Evolutionary conservation across 2,329 filamentous ascomycete species (phyloP).

Genomic region (Aspergillus ochraceus): DNA sequence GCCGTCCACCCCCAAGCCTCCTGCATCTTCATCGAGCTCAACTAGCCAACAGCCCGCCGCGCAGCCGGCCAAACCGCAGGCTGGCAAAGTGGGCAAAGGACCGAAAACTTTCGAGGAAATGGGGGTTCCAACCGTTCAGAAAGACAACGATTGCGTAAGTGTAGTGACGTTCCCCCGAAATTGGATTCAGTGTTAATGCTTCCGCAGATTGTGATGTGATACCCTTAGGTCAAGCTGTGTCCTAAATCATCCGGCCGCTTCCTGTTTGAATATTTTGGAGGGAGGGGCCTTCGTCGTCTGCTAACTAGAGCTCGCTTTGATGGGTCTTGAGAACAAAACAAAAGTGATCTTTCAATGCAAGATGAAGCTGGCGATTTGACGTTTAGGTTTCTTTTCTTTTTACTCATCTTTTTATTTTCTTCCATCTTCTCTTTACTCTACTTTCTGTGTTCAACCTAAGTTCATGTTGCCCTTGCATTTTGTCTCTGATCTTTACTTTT

Average conservation of each 20-base stretch:
- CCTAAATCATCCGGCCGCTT: slow-evolving; percentile 17
- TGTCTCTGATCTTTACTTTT: not conserved
- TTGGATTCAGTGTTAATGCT: slow-evolving; percentile 11
- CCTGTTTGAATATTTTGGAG: slow-evolving; percentile 10
- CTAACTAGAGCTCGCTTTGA: not conserved
- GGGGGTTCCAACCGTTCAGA: slow-evolving; percentile 83
- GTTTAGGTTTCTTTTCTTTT: not conserved
- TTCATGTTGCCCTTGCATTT: not conserved
- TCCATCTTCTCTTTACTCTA: not conserved
- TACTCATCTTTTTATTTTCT: not conserved
- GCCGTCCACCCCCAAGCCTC: slow-evolving; percentile 43
- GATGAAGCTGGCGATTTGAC: not conserved
- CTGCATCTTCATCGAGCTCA: slow-evolving; percentile 23
- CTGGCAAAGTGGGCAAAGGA: slow-evolving; percentile 63
- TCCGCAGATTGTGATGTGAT: slow-evolving; percentile 43
- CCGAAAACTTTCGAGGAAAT: slow-evolving; percentile 98
- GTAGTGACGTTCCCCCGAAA: not conserved
- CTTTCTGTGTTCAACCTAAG: not conserved
- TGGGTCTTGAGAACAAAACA: not conserved
- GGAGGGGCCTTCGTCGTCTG: slow-evolving; percentile 2
- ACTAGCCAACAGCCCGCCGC: slow-evolving; percentile 39
- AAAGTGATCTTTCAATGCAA: slow-evolving; percentile 8
- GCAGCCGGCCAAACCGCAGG: slow-evolving; percentile 27
- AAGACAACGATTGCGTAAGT: slow-evolving; percentile 87
- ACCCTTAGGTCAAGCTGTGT: slow-evolving; percentile 24